These are phyloP conservation scores for Botrytis porri DNA, from an alignment of 2,329 filamentous ascomycete genomes.

Conservation along the genomic window DNA sequence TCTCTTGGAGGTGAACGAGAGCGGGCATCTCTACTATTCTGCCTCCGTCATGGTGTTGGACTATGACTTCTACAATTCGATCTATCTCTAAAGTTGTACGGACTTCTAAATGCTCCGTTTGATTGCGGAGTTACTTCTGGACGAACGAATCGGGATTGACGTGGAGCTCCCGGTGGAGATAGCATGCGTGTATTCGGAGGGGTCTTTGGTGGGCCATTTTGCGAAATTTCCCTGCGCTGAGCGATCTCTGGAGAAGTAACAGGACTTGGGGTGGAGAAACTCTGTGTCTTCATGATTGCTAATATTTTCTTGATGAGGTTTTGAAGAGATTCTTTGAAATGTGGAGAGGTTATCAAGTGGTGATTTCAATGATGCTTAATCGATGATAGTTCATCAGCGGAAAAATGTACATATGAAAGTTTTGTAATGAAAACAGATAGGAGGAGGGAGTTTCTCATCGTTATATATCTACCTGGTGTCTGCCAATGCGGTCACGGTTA, in stretches of 20 bases:
- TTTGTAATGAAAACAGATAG: too few relatives aligned
- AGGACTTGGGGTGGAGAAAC: neutral
- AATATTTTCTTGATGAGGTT: neutral
- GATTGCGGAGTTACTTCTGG: neutral
- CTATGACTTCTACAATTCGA: fast-evolving
- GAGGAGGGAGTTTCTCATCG: neutral
- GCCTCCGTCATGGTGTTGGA: fast-evolving
- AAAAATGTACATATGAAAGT: neutral
- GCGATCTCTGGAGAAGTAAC: too few relatives aligned
- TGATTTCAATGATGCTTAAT: neutral
- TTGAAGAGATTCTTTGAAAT: neutral
- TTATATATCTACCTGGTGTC: neutral
- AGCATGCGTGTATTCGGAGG: neutral
- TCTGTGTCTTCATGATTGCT: neutral
- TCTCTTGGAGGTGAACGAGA: neutral
- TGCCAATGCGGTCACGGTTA: neutral
- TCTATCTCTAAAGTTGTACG: neutral
- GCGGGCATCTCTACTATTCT: neutral
- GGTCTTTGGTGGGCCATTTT: neutral
- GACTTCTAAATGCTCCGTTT: neutral
- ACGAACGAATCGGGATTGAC: neutral
- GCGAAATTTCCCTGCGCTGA: fast-evolving
- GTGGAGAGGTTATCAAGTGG: neutral
- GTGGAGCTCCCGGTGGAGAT: neutral
- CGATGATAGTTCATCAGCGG: too few relatives aligned